phyloP scores from a whole-genome alignment of 805 yeast species.

The Pichia paraexigua region DNA sequence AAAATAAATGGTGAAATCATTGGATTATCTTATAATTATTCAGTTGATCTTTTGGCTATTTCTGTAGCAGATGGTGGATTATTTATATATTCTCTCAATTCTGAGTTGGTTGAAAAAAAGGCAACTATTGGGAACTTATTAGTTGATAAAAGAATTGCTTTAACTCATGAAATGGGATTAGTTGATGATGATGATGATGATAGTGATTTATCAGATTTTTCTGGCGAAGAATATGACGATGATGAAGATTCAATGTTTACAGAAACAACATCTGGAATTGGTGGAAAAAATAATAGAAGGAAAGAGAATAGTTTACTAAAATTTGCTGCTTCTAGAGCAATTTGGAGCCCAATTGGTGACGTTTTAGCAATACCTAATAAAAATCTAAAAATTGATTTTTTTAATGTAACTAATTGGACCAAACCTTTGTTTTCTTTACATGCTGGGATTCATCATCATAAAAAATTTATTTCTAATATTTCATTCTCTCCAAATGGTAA shows the following conservation, averaged over 20 bases:
- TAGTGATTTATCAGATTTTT: conserved; percentile 33
- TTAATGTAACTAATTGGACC: conserved; percentile 31
- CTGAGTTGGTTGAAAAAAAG: conserved; percentile 44
- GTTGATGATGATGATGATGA: conserved; percentile 14
- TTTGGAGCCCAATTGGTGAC: conserved; percentile 69
- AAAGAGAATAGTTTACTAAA: conserved; percentile 28
- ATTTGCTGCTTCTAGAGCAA: conserved; percentile 38
- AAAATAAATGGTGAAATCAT: conserved; percentile 47
- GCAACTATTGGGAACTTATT: conserved; percentile 37
- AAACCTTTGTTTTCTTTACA: conserved; percentile 14
- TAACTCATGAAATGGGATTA: conserved; percentile 13
- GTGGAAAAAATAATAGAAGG: conserved; percentile 17
- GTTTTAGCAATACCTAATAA: conserved; percentile 60
- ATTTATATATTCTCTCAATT: conserved; percentile 45
- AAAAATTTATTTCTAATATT: conserved; percentile 38
- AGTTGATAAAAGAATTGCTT: conserved; percentile 25
- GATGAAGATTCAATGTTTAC: conserved; percentile 25
- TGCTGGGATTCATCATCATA: conserved; percentile 19
- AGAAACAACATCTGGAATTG: conserved; percentile 11
- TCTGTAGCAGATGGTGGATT: conserved; percentile 55
- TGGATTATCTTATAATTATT: conserved; percentile 46
- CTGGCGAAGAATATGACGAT: conserved; percentile 24
- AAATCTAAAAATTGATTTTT: conserved; percentile 39
- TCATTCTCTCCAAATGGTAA: conserved; percentile 57
- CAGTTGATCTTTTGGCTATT: conserved; percentile 49